Evolutionary conservation across 371 early-diverging fungal species (phyloP), one percentile per base, ranked within the genome.

Genomic region (Rhizomucor miehei): DNA sequence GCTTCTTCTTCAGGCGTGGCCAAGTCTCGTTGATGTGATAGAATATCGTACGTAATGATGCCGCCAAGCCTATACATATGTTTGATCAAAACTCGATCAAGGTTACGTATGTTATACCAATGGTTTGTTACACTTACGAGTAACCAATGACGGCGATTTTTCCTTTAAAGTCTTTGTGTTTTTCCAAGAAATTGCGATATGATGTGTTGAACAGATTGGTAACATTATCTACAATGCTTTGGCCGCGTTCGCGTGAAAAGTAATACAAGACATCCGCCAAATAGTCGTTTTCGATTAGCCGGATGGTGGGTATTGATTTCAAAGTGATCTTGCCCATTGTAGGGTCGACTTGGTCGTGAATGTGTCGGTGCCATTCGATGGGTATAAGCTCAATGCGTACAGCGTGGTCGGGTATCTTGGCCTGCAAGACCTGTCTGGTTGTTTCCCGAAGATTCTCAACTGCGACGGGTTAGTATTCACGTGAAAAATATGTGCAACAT

Each of bases 261-360:
- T 79, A 88, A 60, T 71, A 86, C 12, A 88, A 58, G 4, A 84
- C 82, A 54, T 88, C 89, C 4, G 85, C 82, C 12, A 88, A 63
- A 44, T 83, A 83, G 41, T 88, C 86, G 48, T 88, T 88, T 65
- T 81, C 80, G 55, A 86, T 77, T 16, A 78, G 62, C 13, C 89
- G 75, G 11, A 85, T 74, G 4, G 85, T 73, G 6, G 86, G 79
- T 46, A 82, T 82, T 3, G 87, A 84, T 41, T 85, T 84, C 12
- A 88, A 57, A 2, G 89, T 86, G 56, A 88, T 84, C 24, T 74
- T 63, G 44, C 61, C 61, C 54, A 79, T 59, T 9, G 56, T 63
- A 14, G 71, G 66, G 23, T 79, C 79, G 0, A 67, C 67, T 48
- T 79, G 69, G n/a, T 72, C 67, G 54, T 87, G 87, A 38, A 87